phyloP scores from a whole-genome alignment of 2,329 filamentous ascomycete species.

The Botryotinia convoluta region DNA sequence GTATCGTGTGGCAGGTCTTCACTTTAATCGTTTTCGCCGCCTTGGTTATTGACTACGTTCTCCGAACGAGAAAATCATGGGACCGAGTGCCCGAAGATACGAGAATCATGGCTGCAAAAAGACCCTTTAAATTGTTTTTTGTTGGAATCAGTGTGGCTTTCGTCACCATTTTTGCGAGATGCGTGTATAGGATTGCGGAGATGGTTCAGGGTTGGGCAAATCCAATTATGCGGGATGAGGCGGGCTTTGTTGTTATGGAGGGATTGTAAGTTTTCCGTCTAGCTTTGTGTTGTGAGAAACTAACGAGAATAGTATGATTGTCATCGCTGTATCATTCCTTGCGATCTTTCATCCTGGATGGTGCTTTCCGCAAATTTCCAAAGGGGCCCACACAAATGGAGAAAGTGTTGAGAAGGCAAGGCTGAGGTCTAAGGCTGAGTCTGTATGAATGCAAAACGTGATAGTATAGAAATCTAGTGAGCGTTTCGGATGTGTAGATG shows the following conservation, averaged over 20 bases:
- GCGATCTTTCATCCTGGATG: slow-evolving; percentile 46
- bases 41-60: slow-evolving; percentile 50
- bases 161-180: slow-evolving; percentile 28
- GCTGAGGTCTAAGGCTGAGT: neutral
- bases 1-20: slow-evolving; percentile 42
- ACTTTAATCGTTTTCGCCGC: slow-evolving; percentile 41
- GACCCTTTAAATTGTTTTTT: slow-evolving; percentile 27
- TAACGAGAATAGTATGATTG: slow-evolving; percentile 41
- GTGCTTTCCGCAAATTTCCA: slow-evolving; percentile 24
- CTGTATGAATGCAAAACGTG: neutral
- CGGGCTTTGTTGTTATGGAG: slow-evolving; percentile 58
- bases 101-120: slow-evolving; percentile 17
- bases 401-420: neutral
- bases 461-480: neutral
- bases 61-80: slow-evolving; percentile 36
- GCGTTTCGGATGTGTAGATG: no score
- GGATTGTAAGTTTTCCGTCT: slow-evolving; percentile 42
- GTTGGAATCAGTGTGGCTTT: slow-evolving; percentile 24
- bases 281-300: neutral
- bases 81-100: slow-evolving; percentile 22
- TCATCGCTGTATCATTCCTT: slow-evolving; percentile 46
- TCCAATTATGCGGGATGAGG: slow-evolving; percentile 60
- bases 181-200: slow-evolving; percentile 47
- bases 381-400: neutral
- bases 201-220: slow-evolving; percentile 65